Conservation (phyloP, 257 asterid species). For the Asclepias syriaca region DNA sequence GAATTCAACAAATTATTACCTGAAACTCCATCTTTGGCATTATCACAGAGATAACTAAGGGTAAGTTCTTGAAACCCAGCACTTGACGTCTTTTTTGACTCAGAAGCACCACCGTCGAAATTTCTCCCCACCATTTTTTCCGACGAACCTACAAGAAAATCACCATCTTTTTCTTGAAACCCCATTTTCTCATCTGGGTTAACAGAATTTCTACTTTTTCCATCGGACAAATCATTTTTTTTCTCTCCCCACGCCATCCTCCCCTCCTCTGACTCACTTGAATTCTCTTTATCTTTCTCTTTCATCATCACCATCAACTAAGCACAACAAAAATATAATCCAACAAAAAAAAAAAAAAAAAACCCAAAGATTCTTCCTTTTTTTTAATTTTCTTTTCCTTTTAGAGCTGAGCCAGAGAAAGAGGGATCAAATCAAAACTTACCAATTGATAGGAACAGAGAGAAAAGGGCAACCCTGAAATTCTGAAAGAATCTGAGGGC, state of each 20-base stretch:
- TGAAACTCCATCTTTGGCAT: slow-evolving; percentile 46
- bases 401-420: slow-evolving; percentile 10
- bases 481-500: slow-evolving; percentile 30
- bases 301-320: slow-evolving; percentile 39
- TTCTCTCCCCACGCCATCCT: slow-evolving; percentile 19
- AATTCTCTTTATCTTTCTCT: slow-evolving; percentile 48
- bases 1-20: slow-evolving; percentile 48
- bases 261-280: slow-evolving; percentile 26
- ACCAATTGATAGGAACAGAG: slow-evolving; percentile 22
- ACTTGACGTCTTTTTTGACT: slow-evolving; percentile 35
- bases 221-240: slow-evolving; percentile 32
- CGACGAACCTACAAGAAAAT: slow-evolving; percentile 44
- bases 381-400: not conserved
- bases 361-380: slow-evolving; percentile 22
- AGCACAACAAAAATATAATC: slow-evolving; percentile 17
- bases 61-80: slow-evolving; percentile 69
- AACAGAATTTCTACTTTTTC: slow-evolving; percentile 27
- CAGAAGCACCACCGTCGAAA: slow-evolving; percentile 35
- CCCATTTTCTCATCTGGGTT: slow-evolving; percentile 45
- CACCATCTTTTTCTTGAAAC: slow-evolving; percentile 46
- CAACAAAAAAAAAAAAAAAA: slow-evolving; percentile 1
- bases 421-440: slow-evolving; percentile 23
- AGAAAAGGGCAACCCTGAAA: slow-evolving; percentile 20
- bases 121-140: slow-evolving; percentile 37
- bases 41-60: slow-evolving; percentile 80